These are phyloP conservation scores for Vigna reflexopilosa DNA, from an alignment of 306 rosid genomes.

Conservation along the genomic window DNA sequence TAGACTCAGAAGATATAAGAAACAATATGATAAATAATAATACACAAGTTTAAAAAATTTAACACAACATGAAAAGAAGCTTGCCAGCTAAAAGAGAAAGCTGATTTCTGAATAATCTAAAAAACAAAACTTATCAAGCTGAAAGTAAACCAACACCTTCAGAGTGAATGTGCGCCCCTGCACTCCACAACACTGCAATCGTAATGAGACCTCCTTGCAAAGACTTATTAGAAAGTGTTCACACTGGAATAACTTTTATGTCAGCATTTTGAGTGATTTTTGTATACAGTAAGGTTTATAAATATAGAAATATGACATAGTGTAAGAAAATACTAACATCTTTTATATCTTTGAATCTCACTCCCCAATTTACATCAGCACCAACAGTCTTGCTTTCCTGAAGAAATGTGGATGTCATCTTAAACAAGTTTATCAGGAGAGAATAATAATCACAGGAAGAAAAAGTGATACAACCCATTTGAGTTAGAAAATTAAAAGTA, in stretches of 20 bases:
- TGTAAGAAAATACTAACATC: constrained; percentile 66
- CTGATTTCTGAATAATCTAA: constrained; percentile 30
- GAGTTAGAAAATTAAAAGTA: background rate
- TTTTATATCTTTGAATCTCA: constrained; percentile 81
- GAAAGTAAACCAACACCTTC: constrained; percentile 60
- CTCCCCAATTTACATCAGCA: constrained; percentile 99
- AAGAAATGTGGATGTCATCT: constrained; percentile 47
- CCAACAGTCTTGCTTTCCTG: constrained; percentile 92
- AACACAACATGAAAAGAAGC: constrained; percentile 30
- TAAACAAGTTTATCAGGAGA: constrained; percentile 23
- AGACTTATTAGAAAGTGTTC: constrained; percentile 75
- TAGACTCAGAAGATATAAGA: constrained; percentile 31
- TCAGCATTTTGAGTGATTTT: constrained; percentile 49
- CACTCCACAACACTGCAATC: constrained; percentile 80
- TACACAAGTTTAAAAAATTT: constrained; percentile 35
- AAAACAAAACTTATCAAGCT: constrained; percentile 23
- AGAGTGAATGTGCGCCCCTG: constrained; percentile 88
- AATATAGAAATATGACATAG: constrained; percentile 31
- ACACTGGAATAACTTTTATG: constrained; percentile 59
- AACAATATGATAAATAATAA: constrained; percentile 20
- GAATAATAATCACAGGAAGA: constrained; percentile 27
- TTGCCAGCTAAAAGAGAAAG: constrained; percentile 38
- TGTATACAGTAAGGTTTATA: constrained; percentile 16
- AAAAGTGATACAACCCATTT: constrained; percentile 1
- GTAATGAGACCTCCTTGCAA: constrained; percentile 88